Percentiles rank a stretch among this genome's conserved stretches.
Evolutionary conservation across 805 yeast species (phyloP).

Genomic region (Yarrowia divulgata): DNA sequence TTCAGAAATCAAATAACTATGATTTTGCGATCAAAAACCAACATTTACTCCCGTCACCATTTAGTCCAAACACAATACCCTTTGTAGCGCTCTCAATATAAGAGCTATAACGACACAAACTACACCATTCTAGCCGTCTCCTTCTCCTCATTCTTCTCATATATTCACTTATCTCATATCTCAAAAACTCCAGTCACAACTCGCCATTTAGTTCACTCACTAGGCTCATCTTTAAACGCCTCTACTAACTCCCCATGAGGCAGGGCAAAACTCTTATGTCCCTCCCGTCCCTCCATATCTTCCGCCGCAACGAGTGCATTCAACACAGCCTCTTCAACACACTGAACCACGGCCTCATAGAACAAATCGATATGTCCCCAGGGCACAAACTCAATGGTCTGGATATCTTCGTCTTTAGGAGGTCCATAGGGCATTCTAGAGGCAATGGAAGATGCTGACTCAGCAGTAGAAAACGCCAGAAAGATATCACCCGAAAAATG

Average conservation of each 20-base stretch:
- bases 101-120: no score
- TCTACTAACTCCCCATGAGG: slow-evolving; percentile 4
- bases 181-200: no score
- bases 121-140: no score
- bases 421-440: slow-evolving; percentile 25
- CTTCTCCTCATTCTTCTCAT: no score
- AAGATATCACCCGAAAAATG: slow-evolving; percentile 25
- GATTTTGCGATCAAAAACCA: no score
- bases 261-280: slow-evolving; percentile 23
- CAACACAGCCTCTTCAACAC: slow-evolving; percentile 21
- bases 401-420: background rate
- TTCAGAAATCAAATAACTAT: no score
- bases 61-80: no score
- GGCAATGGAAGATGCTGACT: background rate
- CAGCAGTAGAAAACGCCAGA: slow-evolving; percentile 16
- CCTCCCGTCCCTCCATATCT: slow-evolving; percentile 28
- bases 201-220: background rate
- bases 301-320: slow-evolving; percentile 13
- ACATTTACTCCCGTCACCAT: no score
- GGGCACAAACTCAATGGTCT: slow-evolving; percentile 5
- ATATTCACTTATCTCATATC: no score
- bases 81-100: no score
- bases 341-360: slow-evolving; percentile 19
- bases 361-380: slow-evolving; percentile 29
- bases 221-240: background rate